Percentiles rank a stretch among this genome's conserved stretches.
Conservation (phyloP, 2,329 filamentous ascomycete species). For the Aspergillus sp. region DNA sequence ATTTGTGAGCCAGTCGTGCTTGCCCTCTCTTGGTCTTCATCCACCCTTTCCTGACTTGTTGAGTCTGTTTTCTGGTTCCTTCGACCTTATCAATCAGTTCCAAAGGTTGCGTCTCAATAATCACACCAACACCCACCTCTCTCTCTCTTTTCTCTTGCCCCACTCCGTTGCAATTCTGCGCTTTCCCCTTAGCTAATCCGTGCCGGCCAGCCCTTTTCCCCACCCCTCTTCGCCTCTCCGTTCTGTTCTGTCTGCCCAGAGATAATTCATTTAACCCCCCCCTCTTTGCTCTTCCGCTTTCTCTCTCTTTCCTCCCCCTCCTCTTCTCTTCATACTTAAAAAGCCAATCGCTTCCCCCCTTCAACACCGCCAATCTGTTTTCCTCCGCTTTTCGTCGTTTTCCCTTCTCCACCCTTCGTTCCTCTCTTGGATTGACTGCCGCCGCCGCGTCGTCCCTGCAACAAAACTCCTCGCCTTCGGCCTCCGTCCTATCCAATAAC, state of each 20-base stretch:
- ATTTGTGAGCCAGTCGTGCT: slow-evolving; percentile 6
- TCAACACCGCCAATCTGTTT: slow-evolving; percentile 80
- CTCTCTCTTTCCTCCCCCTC: slow-evolving; percentile 18
- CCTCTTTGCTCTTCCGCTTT: slow-evolving; percentile 4
- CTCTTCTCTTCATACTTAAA: slow-evolving; percentile 14
- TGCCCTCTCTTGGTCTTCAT: too few species aligned
- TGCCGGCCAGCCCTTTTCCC: slow-evolving; percentile 17
- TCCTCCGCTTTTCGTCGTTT: slow-evolving; percentile 75
- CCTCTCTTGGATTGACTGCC: slow-evolving; percentile 70
- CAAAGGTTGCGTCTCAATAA: background rate
- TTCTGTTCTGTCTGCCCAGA: slow-evolving; percentile 7
- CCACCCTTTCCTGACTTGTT: background rate
- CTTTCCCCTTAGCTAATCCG: slow-evolving; percentile 23
- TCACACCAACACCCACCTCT: too few species aligned
- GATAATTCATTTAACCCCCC: slow-evolving; percentile 17
- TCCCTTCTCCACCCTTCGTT: slow-evolving; percentile 64
- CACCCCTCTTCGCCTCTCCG: slow-evolving; percentile 20
- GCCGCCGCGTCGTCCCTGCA: slow-evolving; percentile 70
- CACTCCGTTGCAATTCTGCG: too few species aligned
- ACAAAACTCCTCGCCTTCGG: slow-evolving; percentile 54
- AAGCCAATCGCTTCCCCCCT: slow-evolving; percentile 1
- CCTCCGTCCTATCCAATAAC: slow-evolving; percentile 36
- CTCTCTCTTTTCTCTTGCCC: too few species aligned
- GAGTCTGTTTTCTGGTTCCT: slow-evolving; percentile 5
- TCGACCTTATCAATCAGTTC: slow-evolving; percentile 1